Conservation (phyloP, 2,329 filamentous ascomycete species). For the Nothopassalora personata region DNA sequence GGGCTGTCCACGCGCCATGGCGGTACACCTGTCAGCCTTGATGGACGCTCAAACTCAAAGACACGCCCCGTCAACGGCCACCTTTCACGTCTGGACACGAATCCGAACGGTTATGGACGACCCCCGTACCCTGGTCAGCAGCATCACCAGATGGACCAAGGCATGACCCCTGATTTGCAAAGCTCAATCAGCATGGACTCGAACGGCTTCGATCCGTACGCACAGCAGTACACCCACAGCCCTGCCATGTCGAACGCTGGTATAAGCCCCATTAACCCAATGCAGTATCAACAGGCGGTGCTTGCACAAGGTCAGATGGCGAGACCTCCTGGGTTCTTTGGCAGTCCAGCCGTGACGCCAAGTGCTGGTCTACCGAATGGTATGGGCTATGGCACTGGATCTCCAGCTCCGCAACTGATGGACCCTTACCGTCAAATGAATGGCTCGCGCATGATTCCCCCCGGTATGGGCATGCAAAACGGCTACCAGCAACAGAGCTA, state of each 20-base stretch:
- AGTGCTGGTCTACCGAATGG: slow-evolving; percentile 18
- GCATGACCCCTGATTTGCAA: slow-evolving; percentile 36
- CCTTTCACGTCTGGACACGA: slow-evolving; percentile 30
- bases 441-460: slow-evolving; percentile 37
- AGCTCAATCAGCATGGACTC: slow-evolving; percentile 48
- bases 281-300: slow-evolving; percentile 55
- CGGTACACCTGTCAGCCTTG: slow-evolving; percentile 33
- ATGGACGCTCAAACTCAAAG: slow-evolving; percentile 33
- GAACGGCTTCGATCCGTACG: slow-evolving; percentile 44
- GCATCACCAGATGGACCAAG: slow-evolving; percentile 36
- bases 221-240: slow-evolving; percentile 35
- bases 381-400: slow-evolving; percentile 24
- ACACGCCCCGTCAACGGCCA: slow-evolving; percentile 30
- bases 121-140: slow-evolving; percentile 33
- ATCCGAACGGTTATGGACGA: slow-evolving; percentile 30
- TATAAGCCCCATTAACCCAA: slow-evolving; percentile 35
- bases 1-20: slow-evolving; percentile 62
- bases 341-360: slow-evolving; percentile 15
- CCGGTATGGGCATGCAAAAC: slow-evolving; percentile 32
- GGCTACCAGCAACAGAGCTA: slow-evolving; percentile 25
- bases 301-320: slow-evolving; percentile 38
- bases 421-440: slow-evolving; percentile 40
- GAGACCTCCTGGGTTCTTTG: slow-evolving; percentile 31
- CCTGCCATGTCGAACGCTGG: slow-evolving; percentile 34
- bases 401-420: slow-evolving; percentile 31